phyloP scores from a whole-genome alignment of 768 basidiomycete genomes.

The Zangia roseola region DNA sequence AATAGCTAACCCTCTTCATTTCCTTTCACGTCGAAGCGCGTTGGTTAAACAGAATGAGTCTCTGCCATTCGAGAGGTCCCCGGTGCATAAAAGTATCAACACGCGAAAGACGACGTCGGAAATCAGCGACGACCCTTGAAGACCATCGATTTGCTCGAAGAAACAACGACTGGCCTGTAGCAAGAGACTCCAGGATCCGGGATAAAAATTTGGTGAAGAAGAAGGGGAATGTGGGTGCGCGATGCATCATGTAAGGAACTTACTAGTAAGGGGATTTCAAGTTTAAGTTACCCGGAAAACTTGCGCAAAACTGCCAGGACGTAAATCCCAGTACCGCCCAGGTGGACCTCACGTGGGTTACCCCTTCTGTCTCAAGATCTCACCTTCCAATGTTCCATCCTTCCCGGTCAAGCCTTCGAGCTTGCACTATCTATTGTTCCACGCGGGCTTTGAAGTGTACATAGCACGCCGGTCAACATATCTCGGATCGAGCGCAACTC shows the following conservation, averaged over 20 bases:
- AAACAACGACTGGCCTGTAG: not conserved
- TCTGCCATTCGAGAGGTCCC: not conserved
- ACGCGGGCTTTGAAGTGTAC: too few relatives aligned
- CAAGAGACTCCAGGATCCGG: not conserved
- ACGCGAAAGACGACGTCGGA: not conserved
- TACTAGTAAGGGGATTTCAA: not conserved
- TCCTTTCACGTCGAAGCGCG: not conserved
- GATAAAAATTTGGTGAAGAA: constrained; percentile 2
- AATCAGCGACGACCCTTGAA: not conserved
- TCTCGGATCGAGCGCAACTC: too few relatives aligned
- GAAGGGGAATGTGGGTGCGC: not conserved
- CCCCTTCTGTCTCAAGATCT: too few relatives aligned
- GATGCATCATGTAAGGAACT: too few relatives aligned
- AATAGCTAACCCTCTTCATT: not conserved
- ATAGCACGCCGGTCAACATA: too few relatives aligned
- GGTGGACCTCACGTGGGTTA: too few relatives aligned
- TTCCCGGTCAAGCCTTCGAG: too few relatives aligned
- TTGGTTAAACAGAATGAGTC: not conserved
- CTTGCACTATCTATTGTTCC: too few relatives aligned
- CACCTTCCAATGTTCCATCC: too few relatives aligned
- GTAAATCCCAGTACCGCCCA: too few relatives aligned
- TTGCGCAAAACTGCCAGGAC: too few relatives aligned
- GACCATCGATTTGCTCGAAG: not conserved
- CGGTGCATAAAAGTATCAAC: constrained; percentile 1
- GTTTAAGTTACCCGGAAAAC: not conserved